Evolutionary conservation across 345 rosid genomes (phyloP).

Genomic region (Odontarrhena argentea): DNA sequence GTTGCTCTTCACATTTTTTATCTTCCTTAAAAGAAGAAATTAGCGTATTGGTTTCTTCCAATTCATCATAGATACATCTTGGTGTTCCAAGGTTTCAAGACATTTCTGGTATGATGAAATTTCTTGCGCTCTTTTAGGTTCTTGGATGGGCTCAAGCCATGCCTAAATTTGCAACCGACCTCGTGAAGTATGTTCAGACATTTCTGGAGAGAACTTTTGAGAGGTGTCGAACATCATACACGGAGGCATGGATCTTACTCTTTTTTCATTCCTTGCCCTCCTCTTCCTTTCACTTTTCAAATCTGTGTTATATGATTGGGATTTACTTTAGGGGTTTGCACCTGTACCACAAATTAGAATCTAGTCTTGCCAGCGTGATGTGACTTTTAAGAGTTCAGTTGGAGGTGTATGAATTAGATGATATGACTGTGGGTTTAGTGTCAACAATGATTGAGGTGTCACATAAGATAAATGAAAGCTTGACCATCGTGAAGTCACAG

Average conservation of each 20-base stretch:
- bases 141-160: conserved; percentile 99
- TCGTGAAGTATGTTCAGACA: conserved; percentile 90
- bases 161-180: conserved; percentile 96
- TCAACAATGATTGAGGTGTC: conserved; percentile 7
- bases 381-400: not conserved
- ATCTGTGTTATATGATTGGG: conserved; percentile 29
- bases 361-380: conserved; percentile 13
- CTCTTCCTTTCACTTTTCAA: conserved; percentile 21
- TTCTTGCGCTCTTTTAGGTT: conserved; percentile 53
- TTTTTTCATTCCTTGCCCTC: conserved; percentile 26
- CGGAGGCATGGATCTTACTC: conserved; percentile 63
- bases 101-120: conserved; percentile 26
- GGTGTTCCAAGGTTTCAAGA: conserved; percentile 6
- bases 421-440: conserved; percentile 18
- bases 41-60: conserved; percentile 8
- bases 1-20: conserved; percentile 6
- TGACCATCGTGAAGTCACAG: conserved; percentile 14
- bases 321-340: conserved; percentile 31
- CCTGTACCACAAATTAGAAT: conserved; percentile 24
- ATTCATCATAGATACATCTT: conserved; percentile 10
- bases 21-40: conserved; percentile 10
- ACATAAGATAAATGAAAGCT: not conserved
- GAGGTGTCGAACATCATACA: conserved; percentile 96
- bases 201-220: conserved; percentile 97
- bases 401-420: conserved; percentile 22